A percentile compares a stretch with the other conserved stretches of the same genome.
Evolutionary conservation across 257 asterid species (phyloP).

Genomic region (Solanum sitiens): DNA sequence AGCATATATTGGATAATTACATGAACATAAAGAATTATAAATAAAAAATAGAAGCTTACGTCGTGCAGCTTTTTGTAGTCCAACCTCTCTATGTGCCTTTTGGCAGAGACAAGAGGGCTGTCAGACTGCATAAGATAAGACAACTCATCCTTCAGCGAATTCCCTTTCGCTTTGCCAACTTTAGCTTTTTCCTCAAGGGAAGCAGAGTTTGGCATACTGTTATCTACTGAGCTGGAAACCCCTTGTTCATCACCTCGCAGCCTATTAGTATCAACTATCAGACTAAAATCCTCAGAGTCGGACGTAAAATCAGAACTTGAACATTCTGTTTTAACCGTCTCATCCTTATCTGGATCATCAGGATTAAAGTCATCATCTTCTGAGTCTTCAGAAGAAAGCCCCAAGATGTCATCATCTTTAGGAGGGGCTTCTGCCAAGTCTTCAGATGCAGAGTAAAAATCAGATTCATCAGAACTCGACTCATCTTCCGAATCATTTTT

Average conservation of each 20-base stretch:
- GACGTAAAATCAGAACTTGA: conserved; percentile 91
- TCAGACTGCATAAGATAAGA: conserved; percentile 41
- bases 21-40: not conserved
- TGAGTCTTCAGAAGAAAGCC: conserved; percentile 86
- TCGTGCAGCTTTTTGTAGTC: conserved; percentile 76
- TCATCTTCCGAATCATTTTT: conserved; percentile 37
- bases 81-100: conserved; percentile 62
- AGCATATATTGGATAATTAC: not conserved
- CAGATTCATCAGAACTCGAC: conserved; percentile 54
- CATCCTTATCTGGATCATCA: conserved; percentile 29
- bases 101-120: conserved; percentile 39
- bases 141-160: conserved; percentile 42
- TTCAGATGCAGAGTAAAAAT: conserved; percentile 48
- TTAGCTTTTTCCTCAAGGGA: conserved; percentile 12
- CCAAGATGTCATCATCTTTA: conserved; percentile 23
- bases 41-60: conserved; percentile 40
- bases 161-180: conserved; percentile 23
- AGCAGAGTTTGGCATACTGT: not conserved
- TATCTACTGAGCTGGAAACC: conserved; percentile 10
- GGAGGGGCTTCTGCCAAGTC: conserved; percentile 18
- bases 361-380: conserved; percentile 93
- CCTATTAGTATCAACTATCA: conserved; percentile 36
- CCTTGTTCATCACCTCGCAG: conserved; percentile 21
- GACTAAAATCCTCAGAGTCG: conserved; percentile 78
- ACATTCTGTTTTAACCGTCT: conserved; percentile 38